phyloP scores from a whole-genome alignment of 345 rosid species.

The Eucalyptus decipiens region DNA sequence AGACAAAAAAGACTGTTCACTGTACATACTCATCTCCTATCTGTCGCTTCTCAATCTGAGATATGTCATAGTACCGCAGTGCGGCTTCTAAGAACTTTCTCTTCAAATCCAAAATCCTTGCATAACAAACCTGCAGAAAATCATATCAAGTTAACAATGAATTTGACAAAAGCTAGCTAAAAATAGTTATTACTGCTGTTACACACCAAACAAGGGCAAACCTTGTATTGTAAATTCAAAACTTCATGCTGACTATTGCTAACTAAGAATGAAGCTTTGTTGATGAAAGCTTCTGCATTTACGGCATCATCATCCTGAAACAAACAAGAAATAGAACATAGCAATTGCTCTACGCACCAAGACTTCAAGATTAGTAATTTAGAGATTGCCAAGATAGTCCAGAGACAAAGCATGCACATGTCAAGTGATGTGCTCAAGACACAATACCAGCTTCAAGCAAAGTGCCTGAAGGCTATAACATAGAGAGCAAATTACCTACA shows the following conservation, averaged over 20 bases:
- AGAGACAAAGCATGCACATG: background rate
- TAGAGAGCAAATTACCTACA: background rate
- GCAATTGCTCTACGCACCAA: background rate
- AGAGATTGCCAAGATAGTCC: background rate
- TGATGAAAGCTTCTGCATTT: constrained; percentile 90
- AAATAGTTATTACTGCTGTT: background rate
- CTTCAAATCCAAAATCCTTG: constrained; percentile 93
- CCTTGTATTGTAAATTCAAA: constrained; percentile 88
- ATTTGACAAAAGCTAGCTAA: background rate
- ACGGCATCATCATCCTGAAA: constrained; percentile 98
- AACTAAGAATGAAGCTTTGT: constrained; percentile 96
- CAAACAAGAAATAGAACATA: background rate
- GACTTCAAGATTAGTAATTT: background rate
- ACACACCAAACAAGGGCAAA: background rate
- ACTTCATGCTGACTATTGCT: constrained; percentile 94
- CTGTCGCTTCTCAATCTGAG: constrained; percentile 92
- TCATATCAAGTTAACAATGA: background rate
- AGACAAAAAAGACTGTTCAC: background rate
- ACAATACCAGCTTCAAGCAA: background rate
- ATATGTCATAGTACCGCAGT: constrained; percentile 79
- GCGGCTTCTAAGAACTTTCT: constrained; percentile 98
- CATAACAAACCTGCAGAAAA: constrained; percentile 71
- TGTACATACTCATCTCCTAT: constrained; percentile 83
- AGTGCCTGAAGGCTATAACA: background rate
- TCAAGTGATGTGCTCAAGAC: background rate